Conservation (phyloP, 768 basidiomycete species). For the Mycena indigotica region DNA sequence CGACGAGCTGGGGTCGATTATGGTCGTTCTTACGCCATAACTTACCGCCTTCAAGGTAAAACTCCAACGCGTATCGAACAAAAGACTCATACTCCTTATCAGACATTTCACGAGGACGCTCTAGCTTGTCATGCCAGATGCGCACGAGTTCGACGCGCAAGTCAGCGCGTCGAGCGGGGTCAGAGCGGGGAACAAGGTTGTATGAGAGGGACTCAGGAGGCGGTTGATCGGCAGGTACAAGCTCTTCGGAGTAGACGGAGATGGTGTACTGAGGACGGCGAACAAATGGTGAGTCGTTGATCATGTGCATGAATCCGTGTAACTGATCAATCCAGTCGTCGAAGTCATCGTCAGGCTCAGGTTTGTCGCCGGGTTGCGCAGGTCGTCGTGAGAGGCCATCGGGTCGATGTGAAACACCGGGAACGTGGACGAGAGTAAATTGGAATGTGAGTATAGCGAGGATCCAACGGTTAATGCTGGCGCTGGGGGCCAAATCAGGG, state of each 20-base stretch:
- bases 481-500: conserved; percentile 27
- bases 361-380: conserved; percentile 17
- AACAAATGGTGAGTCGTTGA: background rate
- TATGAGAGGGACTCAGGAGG: background rate
- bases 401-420: conserved; percentile 24
- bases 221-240: background rate
- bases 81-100: conserved; percentile 17
- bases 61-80: conserved; percentile 21
- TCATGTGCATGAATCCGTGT: conserved; percentile 20
- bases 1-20: conserved; percentile 23
- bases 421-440: conserved; percentile 25
- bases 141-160: conserved; percentile 4
- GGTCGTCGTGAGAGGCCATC: conserved; percentile 32
- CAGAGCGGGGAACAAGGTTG: background rate
- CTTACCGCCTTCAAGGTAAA: conserved; percentile 17
- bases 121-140: conserved; percentile 9
- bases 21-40: conserved; percentile 26
- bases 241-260: background rate
- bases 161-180: background rate
- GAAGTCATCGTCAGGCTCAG: conserved; percentile 2
- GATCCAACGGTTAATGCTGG: conserved; percentile 30
- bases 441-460: conserved; percentile 23
- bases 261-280: background rate
- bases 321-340: conserved; percentile 25
- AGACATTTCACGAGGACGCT: conserved; percentile 5